phyloP scores from a whole-genome alignment of 176 grass and related monocot species.

The Rhipidocladum racemiflorum region DNA sequence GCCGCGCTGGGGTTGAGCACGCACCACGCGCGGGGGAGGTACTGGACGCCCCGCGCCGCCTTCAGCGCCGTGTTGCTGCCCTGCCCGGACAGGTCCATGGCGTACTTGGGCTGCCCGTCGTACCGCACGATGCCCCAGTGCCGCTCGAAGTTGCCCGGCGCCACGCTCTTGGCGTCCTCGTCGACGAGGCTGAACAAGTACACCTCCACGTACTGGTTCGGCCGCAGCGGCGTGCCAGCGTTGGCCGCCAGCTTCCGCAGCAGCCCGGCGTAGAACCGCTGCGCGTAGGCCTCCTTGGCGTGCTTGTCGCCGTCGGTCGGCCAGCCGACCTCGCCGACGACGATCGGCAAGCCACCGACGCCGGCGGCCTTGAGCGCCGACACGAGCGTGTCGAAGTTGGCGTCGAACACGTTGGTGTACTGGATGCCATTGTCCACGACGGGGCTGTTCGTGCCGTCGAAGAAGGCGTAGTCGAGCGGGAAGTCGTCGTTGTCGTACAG shows the following conservation, averaged over 20 bases:
- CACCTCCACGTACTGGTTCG: constrained; percentile 56
- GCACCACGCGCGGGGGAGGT: constrained; percentile 63
- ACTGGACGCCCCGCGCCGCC: constrained; percentile 42
- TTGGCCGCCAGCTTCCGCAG: constrained; percentile 47
- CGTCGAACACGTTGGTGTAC: constrained; percentile 92
- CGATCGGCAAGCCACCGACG: constrained; percentile 39
- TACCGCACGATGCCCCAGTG: constrained; percentile 77
- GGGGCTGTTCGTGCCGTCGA: constrained; percentile 52
- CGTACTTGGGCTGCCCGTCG: constrained; percentile 74
- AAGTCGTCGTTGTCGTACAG: constrained; percentile 49
- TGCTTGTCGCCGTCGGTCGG: constrained; percentile 62
- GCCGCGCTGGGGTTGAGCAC: constrained; percentile 31
- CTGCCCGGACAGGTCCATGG: constrained; percentile 54
- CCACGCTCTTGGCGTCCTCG: constrained; percentile 68
- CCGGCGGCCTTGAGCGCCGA: constrained; percentile 42
- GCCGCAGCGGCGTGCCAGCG: constrained; percentile 56
- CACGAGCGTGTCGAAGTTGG: constrained; percentile 75
- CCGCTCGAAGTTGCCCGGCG: constrained; percentile 72
- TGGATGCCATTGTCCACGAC: constrained; percentile 48
- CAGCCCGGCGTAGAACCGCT: constrained; percentile 62
- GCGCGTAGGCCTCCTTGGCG: constrained; percentile 39
- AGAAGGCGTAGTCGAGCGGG: constrained; percentile 82
- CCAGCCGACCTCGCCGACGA: constrained; percentile 83
- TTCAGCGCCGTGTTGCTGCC: constrained; percentile 42
- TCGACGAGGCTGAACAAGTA: constrained; percentile 84